Conservation (phyloP, 768 basidiomycete species). For the Butyriboletus loyo region DNA sequence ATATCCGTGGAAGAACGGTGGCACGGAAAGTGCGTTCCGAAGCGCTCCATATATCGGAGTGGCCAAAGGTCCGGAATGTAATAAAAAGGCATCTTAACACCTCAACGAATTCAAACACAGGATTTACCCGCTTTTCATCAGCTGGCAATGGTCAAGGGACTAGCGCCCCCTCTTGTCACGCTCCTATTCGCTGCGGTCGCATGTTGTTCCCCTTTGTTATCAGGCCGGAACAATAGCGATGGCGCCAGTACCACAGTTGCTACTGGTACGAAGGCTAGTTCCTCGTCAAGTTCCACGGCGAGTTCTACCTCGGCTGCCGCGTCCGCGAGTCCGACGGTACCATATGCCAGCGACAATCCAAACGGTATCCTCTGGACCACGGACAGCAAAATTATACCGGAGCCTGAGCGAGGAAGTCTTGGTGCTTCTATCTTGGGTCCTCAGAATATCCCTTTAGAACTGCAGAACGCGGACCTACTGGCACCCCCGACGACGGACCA, state of each 20-base stretch:
- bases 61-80: background rate
- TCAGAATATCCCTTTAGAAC: conserved; percentile 49
- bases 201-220: background rate
- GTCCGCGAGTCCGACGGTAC: conserved; percentile 39
- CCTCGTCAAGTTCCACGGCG: background rate
- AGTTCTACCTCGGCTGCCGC: conserved; percentile 21
- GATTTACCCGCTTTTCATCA: background rate
- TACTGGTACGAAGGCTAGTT: background rate
- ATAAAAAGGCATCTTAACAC: background rate
- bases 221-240: background rate
- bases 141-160: conserved; percentile 3
- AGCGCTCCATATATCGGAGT: background rate
- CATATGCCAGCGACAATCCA: conserved; percentile 39
- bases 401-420: conserved; percentile 41
- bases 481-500: conserved; percentile 60
- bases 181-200: conserved; percentile 6
- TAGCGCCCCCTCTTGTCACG: background rate
- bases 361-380: conserved; percentile 41
- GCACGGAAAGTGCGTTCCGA: no score
- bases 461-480: conserved; percentile 54
- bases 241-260: background rate
- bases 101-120: background rate
- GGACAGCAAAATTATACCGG: conserved; percentile 23
- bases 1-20: background rate
- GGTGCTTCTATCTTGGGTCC: conserved; percentile 53